Conservation (phyloP, 768 basidiomycete genomes). For the Candolleomyces efflorescens region DNA sequence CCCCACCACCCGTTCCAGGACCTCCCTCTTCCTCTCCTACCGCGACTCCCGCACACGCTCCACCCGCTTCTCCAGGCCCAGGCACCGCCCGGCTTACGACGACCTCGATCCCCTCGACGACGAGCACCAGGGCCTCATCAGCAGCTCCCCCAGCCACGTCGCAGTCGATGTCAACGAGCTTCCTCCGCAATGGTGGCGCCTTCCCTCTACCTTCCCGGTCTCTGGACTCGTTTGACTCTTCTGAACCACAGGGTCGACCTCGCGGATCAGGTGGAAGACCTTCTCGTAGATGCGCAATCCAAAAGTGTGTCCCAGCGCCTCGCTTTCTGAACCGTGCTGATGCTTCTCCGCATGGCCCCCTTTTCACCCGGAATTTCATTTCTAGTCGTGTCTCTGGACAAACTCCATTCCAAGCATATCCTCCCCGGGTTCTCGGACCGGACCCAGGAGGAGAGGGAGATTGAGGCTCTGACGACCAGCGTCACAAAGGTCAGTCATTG, state of each 20-base stretch:
- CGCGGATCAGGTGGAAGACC: slow-evolving; percentile 83
- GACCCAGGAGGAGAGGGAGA: slow-evolving; percentile 89
- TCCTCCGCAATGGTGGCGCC: slow-evolving; percentile 80
- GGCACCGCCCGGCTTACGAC: slow-evolving; percentile 41
- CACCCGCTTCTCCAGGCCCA: slow-evolving; percentile 34
- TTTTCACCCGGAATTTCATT: slow-evolving; percentile 10
- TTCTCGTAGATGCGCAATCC: slow-evolving; percentile 59
- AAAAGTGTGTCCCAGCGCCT: slow-evolving; percentile 56
- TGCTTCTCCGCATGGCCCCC: slow-evolving; percentile 16
- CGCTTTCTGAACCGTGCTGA: slow-evolving; percentile 8
- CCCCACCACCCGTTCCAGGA: slow-evolving; percentile 75
- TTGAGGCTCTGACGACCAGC: slow-evolving; percentile 77
- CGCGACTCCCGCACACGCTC: slow-evolving; percentile 66
- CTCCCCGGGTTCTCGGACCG: slow-evolving; percentile 97
- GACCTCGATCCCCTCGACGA: slow-evolving; percentile 37
- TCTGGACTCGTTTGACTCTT: slow-evolving; percentile 18
- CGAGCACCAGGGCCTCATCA: slow-evolving; percentile 70
- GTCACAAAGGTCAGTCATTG: slow-evolving; percentile 71
- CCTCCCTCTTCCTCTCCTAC: slow-evolving; percentile 90
- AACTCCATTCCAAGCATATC: slow-evolving; percentile 92
- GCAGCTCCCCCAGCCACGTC: slow-evolving; percentile 36
- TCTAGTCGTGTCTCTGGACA: slow-evolving; percentile 85
- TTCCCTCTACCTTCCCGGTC: slow-evolving; percentile 14
- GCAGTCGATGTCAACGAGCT: slow-evolving; percentile 54
- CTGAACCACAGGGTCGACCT: slow-evolving; percentile 73